Evolutionary conservation across 306 rosid genomes (phyloP), one percentile per base, ranked within the genome.

Genomic region (Pterocarpus santalinus): DNA sequence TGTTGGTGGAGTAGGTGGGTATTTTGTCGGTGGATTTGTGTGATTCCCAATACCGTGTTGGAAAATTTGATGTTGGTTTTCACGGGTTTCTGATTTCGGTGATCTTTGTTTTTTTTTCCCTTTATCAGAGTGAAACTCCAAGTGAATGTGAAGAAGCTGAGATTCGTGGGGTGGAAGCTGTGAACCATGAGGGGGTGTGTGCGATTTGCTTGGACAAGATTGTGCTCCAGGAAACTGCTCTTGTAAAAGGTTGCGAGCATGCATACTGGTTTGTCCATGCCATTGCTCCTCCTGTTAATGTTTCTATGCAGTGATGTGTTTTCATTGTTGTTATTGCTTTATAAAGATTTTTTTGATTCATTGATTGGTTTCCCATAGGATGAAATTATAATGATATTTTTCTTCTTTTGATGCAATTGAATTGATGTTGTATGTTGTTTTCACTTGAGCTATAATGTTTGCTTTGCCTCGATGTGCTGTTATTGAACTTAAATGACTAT

Each of bases 221-320:
- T 58, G 72, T 72, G 61, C 93, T 93, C 11, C 91, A 86, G 79
- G 98, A 95, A 77, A 93, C 94, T 39, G 97, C 99, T 52, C 87
- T 93, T 75, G 89, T 94, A 60, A 92, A 91, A 89, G 97, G 95
- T 80, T 94, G 98, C 93, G 97, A 94, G 92, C 98, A 94, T 79
- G 96, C 95, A n/a, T 94, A 94, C 91, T 92, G 98, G 97, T 94
- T 82, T 78, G 92, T 92, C 87, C 72, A 51, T 84, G 41, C 71
- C 6, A 62, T 82, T 83, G 80, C 75, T 82, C 22, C 56, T 47
- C 2, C 68, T 63, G 14, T 49, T 49, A 49, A 49, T 10, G 2
- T 13, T 5, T 12, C 5, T 49, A 4, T 49, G n/a, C 56, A 10
- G 3, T 49, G 3, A 3, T 49, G 2, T 49, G 56, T 49, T 11